Evolutionary conservation across 169 alveolate species (phyloP), one percentile per base, ranked within the genome.

Genomic region (Cryptosporidium sp.): DNA sequence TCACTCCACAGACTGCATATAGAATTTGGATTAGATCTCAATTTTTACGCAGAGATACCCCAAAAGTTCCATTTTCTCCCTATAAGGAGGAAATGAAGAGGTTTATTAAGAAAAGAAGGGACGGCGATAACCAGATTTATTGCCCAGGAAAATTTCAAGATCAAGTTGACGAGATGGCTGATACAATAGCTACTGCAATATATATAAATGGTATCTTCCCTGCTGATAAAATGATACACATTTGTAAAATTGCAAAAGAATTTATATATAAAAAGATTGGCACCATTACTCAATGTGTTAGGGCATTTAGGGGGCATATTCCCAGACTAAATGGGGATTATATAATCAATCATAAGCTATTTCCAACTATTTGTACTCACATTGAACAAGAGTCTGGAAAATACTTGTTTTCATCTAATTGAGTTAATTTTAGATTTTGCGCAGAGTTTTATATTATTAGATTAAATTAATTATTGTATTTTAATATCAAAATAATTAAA

Each of bases 11-110:
- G 42, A 62, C 75, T 21, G 89, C 89, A 62, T 80, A 62, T 39
- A 80, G 75, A 80, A 80, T 80, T 16, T 80, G 89, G 89, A 31
- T 80, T 21, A 60, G 89, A 60, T 80, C 89, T 7, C 62, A 44
- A 62, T 80, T 26, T 62, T 53, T 80, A 4, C 65, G 89, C 0
- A 12, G 89, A 37, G 42, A 80, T 23, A 44, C 75, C 21, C 89
- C 73, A 3, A 42, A 80, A 33, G 39, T 18, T 80, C 60, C 75
- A 33, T 44, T 62, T 6, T 4, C 65, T 23, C 70, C 70, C 10
- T 80, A 80, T 80, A 62, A 45, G 39, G 67, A 42, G 29, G 52
- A 62, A 60, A 80, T 80, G 89, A 80, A 80, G 26, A n/a, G 39
- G 3, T 80, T 33, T 60, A 80, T 80, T 8, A 80, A 80, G 31